These are phyloP conservation scores for Myriosclerotinia curreyana DNA, from an alignment of 2,329 filamentous ascomycete species.

Conservation along the genomic window DNA sequence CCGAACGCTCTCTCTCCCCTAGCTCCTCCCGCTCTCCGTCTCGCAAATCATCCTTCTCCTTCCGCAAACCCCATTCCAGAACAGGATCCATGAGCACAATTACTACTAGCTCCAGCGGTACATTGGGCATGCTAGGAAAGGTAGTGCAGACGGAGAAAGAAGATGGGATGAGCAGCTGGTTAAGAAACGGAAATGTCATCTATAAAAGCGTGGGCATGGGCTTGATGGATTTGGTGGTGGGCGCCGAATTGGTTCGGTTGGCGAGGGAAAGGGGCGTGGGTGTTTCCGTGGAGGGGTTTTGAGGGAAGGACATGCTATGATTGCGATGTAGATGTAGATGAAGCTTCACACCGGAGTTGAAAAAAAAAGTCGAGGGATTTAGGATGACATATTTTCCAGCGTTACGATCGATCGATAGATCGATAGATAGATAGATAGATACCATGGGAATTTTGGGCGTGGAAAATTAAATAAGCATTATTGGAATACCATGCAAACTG, in stretches of 20 bases:
- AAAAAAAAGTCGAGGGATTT: neutral
- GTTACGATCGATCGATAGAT: conserved; percentile 6
- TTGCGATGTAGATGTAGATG: neutral
- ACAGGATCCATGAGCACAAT: conserved; percentile 22
- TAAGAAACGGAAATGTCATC: conserved; percentile 61
- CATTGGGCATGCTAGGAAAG: conserved; percentile 23
- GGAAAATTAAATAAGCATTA: neutral
- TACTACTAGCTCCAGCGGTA: conserved; percentile 23
- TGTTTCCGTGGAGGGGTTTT: conserved; percentile 53
- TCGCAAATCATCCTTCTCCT: conserved; percentile 26
- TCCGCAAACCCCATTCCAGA: conserved; percentile 23
- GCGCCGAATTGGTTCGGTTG: conserved; percentile 54
- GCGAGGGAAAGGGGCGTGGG: conserved; percentile 56
- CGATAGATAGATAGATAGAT: conserved; percentile 7
- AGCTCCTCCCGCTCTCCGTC: conserved; percentile 23
- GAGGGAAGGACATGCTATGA: neutral
- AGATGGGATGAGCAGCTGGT: conserved; percentile 53
- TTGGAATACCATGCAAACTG: neutral
- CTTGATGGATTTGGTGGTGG: conserved; percentile 63
- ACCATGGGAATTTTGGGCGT: neutral
- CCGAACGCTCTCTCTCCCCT: neutral
- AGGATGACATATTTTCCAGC: neutral
- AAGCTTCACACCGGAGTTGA: neutral
- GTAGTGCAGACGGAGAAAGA: conserved; percentile 41
- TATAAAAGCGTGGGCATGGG: conserved; percentile 68